These are phyloP conservation scores for Potentilla sterilis DNA, from an alignment of 306 rosid genomes.

Conservation along the genomic window DNA sequence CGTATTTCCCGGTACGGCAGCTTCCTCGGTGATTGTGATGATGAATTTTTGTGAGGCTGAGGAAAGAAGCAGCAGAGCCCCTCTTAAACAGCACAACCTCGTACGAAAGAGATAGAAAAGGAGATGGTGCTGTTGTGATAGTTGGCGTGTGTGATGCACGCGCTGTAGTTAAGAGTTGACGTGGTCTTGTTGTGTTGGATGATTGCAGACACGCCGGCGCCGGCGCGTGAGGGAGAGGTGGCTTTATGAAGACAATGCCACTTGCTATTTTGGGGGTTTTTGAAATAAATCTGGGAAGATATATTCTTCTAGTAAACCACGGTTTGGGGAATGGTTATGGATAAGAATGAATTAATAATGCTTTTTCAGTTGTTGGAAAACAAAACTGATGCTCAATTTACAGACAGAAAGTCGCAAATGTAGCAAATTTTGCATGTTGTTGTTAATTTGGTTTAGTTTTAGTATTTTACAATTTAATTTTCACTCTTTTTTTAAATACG, in stretches of 20 bases:
- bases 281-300: not conserved
- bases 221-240: not conserved
- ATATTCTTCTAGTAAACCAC: not conserved
- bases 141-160: not conserved
- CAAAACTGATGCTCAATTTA: too few species aligned
- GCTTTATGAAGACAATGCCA: not conserved
- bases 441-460: too few species aligned
- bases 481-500: too few species aligned
- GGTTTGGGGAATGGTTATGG: not conserved
- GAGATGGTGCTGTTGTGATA: not conserved
- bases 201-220: not conserved
- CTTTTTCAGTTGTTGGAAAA: too few species aligned
- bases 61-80: not conserved
- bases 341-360: not conserved
- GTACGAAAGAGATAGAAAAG: not conserved
- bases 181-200: not conserved
- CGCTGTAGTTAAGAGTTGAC: not conserved
- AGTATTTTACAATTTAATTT: too few species aligned
- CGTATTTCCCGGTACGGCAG: not conserved
- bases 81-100: not conserved
- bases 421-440: too few species aligned
- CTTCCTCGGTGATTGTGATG: not conserved
- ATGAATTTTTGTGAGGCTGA: conserved; percentile 7
- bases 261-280: not conserved
- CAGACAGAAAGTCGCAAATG: too few species aligned